phyloP scores from a whole-genome alignment of 2,329 filamentous ascomycete genomes.

The Diplodia seriata region DNA sequence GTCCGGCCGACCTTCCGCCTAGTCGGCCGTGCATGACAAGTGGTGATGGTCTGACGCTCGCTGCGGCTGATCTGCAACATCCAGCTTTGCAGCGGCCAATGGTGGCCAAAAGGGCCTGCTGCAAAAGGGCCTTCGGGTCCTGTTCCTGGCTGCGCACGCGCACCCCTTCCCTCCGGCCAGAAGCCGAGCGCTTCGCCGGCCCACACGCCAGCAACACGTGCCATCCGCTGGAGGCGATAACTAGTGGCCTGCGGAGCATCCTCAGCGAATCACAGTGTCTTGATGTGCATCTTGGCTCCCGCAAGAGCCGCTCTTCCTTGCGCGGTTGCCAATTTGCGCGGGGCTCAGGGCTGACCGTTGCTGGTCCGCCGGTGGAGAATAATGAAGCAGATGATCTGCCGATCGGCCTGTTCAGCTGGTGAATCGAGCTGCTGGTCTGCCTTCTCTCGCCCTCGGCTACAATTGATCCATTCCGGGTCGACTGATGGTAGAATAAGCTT shows the following conservation, averaged over 20 bases:
- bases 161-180: neutral
- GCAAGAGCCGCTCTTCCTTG: neutral
- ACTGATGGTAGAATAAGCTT: no score
- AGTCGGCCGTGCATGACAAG: slow-evolving; percentile 6
- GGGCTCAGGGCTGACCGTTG: neutral
- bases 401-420: neutral
- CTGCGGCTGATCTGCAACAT: slow-evolving; percentile 23
- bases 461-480: no score
- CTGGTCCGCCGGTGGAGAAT: neutral
- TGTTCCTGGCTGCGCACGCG: neutral
- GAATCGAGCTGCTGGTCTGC: neutral
- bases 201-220: slow-evolving; percentile 7
- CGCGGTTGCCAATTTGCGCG: neutral
- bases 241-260: neutral
- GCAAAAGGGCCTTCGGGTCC: neutral
- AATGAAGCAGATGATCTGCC: neutral
- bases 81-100: neutral
- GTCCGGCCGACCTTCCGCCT: neutral
- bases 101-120: neutral
- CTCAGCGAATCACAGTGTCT: neutral
- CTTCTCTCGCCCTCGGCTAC: no score
- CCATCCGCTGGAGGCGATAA: neutral
- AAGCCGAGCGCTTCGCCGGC: slow-evolving; percentile 22
- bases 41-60: slow-evolving; percentile 9
- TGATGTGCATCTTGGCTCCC: neutral